Evolutionary conservation across 2,329 filamentous ascomycete species (phyloP).

Genomic region (Exserohilum rostratum): DNA sequence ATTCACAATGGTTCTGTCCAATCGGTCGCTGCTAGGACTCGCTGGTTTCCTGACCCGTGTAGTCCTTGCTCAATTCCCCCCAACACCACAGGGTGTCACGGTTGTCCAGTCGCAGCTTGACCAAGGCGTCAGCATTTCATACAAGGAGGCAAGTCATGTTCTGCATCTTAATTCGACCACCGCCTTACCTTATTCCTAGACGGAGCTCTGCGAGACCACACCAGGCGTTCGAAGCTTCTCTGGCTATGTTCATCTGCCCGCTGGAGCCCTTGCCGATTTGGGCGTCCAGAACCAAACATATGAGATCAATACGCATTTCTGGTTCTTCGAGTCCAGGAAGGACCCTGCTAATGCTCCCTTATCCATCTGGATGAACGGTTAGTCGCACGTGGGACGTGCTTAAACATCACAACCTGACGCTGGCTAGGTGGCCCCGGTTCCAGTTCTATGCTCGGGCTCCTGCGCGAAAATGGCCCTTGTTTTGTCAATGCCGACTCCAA

Average conservation of each 20-base stretch:
- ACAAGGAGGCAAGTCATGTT: conserved; percentile 50
- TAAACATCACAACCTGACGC: not conserved
- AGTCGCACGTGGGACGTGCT: not conserved
- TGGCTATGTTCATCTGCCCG: conserved; percentile 65
- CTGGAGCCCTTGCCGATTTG: conserved; percentile 49
- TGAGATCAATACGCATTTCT: conserved; percentile 66
- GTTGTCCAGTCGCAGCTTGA: conserved; percentile 49
- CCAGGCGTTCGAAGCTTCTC: conserved; percentile 63
- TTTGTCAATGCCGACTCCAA: conserved; percentile 60
- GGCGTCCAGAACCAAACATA: conserved; percentile 47
- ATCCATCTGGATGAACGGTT: conserved; percentile 64
- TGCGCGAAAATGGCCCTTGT: conserved; percentile 61
- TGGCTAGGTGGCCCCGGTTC: conserved; percentile 58
- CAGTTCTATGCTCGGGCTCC: conserved; percentile 46
- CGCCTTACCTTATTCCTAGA: conserved; percentile 23
- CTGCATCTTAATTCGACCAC: not conserved
- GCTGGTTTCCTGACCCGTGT: conserved; percentile 21
- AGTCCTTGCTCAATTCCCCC: conserved; percentile 48
- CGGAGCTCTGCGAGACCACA: conserved; percentile 62
- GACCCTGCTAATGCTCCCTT: conserved; percentile 62
- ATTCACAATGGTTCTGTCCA: conserved; percentile 14
- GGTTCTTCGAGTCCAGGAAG: conserved; percentile 67
- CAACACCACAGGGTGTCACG: conserved; percentile 46
- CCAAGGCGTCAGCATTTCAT: conserved; percentile 51
- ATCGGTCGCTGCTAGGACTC: conserved; percentile 18